Evolutionary conservation across 306 rosid genomes (phyloP), one percentile per base, ranked within the genome.

Genomic region (Cyclanthera cordifolia): DNA sequence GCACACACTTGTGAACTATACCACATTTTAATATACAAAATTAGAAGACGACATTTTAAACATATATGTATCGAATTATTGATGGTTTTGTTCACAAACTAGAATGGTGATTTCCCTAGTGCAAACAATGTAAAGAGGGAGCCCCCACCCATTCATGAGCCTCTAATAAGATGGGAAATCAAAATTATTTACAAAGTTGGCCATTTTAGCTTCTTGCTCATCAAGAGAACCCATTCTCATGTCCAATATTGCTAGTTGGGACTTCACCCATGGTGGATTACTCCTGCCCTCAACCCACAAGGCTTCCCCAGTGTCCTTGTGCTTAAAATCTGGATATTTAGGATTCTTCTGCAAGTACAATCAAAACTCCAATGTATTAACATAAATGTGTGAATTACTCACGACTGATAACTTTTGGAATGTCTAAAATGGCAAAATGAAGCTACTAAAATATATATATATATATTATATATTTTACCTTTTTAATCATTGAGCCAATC

Each of bases 231-330:
- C 87, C 96, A 80, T 86, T 75, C 84, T 84, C 47, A 72, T 41
- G 76, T 93, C 96, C 69, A 89, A 43, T 67, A 93, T 82, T 27
- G 86, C 91, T 27, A 93, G 86, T 59, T 93, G 96, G 70, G 95
- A 82, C 79, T 83, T 86, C 74, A 90, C 90, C 96, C 99, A 93
- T 41, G 83, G 85, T 20, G 96, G 99, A 78, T 75, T 93, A 67
- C 78, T 60, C 77, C 87, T 85, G 72, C 94, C 87, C 52, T 90
- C 96, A 0, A 93, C 75, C 99, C 96, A 93, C 69, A 90, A 78
- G 64, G 96, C 96, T 74, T 87, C 96, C 72, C 96, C 96, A 7
- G 96, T 84, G 69, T 93, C 96, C 80, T 90, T 93, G 83, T 88
- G 95, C 74, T 93, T 93, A 75, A 93, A 93, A 77, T 90, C 95